These are phyloP conservation scores for Cucurbita ficifolia DNA, from an alignment of 306 rosid genomes.

Conservation along the genomic window DNA sequence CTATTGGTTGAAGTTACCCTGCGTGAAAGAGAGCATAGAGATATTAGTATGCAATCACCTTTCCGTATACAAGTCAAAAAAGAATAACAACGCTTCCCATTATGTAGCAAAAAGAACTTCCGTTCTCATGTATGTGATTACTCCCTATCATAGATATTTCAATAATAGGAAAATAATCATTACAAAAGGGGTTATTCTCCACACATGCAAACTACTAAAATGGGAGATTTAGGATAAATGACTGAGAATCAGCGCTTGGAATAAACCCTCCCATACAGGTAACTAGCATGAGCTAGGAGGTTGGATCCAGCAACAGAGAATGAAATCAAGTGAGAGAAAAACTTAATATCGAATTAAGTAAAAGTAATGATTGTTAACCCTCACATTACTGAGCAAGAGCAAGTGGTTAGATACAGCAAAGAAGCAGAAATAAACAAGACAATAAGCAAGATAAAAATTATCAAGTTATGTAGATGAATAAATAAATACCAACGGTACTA, in stretches of 20 bases:
- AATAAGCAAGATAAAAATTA: neutral
- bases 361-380: neutral
- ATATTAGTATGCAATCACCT: neutral
- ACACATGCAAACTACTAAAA: constrained; percentile 1
- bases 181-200: neutral
- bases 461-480: neutral
- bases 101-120: neutral
- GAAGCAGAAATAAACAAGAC: neutral
- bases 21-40: neutral
- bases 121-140: neutral
- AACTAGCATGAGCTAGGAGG: neutral
- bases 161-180: neutral
- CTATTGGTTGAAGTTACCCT: neutral
- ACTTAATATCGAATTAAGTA: neutral
- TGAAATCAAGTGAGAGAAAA: neutral
- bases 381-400: neutral
- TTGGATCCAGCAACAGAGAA: neutral
- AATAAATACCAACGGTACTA: neutral
- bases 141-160: neutral
- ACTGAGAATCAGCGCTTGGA: no score
- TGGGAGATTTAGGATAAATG: neutral
- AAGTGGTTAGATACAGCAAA: neutral
- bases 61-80: neutral
- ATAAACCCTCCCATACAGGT: neutral
- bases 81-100: neutral